Evolutionary conservation across 116 monocot species (phyloP).

Genomic region (Iris pallida): DNA sequence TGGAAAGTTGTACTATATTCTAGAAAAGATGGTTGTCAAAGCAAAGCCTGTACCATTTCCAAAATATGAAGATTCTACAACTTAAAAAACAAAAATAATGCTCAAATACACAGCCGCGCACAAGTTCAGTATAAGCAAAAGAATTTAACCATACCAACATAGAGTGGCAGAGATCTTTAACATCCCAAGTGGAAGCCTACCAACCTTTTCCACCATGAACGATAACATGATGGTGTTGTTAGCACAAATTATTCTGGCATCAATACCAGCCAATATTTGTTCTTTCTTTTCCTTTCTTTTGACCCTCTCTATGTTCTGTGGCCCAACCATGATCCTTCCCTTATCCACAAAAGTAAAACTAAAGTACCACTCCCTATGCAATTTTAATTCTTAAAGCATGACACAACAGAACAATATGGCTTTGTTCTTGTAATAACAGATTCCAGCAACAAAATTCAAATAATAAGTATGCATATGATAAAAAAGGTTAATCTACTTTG

Average conservation of each 20-base stretch:
- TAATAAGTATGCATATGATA: no score
- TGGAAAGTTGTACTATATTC: constrained; percentile 3
- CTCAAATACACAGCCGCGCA: constrained; percentile 11
- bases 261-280: constrained; percentile 39
- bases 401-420: no score
- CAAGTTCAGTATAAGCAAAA: constrained; percentile 26
- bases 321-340: constrained; percentile 3
- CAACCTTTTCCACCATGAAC: constrained; percentile 49
- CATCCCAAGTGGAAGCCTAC: constrained; percentile 44
- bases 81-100: constrained; percentile 12
- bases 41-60: no score
- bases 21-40: background rate
- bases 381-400: no score
- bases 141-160: constrained; percentile 81
- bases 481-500: no score
- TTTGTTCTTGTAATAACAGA: no score
- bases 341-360: background rate
- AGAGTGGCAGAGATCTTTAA: constrained; percentile 51
- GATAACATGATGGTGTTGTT: constrained; percentile 47
- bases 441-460: no score
- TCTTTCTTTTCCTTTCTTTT: constrained; percentile 10
- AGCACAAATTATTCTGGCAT: constrained; percentile 72
- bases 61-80: no score
- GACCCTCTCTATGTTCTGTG: background rate
- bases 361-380: no score